Percentiles rank a stretch among this genome's conserved stretches.
Evolutionary conservation across 179 eudicot species (phyloP).

Genomic region (Heliamphora pulchella): DNA sequence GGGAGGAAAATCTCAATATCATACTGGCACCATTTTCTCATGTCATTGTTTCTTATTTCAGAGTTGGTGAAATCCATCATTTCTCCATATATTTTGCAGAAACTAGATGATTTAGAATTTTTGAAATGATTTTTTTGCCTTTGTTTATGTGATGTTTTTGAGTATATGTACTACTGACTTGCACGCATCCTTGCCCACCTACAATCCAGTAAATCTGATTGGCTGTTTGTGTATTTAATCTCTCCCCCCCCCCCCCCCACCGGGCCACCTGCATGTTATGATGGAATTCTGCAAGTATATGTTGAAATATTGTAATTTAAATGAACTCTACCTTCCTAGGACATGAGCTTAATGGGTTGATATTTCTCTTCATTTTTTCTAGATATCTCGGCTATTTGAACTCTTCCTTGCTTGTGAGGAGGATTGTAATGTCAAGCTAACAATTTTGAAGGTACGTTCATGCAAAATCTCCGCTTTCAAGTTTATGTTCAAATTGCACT

Average conservation of each 20-base stretch:
- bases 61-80: background rate
- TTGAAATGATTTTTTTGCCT: background rate
- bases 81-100: background rate
- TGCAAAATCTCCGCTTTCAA: background rate
- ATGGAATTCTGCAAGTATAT: constrained; percentile 5
- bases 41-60: background rate
- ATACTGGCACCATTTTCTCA: background rate
- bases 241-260: too few relatives aligned
- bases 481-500: constrained; percentile 7
- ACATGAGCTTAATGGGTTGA: background rate
- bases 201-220: background rate
- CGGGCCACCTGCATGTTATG: constrained; percentile 2
- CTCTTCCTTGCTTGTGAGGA: constrained; percentile 59
- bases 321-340: background rate
- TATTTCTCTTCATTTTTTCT: background rate
- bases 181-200: background rate
- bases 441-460: constrained; percentile 67
- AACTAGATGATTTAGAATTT: background rate
- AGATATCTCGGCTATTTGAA: constrained; percentile 69
- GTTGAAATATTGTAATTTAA: background rate
- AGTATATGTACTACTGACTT: background rate
- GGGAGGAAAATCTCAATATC: background rate
- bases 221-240: background rate
- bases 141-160: background rate
- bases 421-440: constrained; percentile 62